Evolutionary conservation across 345 rosid genomes (phyloP).

Genomic region (Pistacia atlantica): DNA sequence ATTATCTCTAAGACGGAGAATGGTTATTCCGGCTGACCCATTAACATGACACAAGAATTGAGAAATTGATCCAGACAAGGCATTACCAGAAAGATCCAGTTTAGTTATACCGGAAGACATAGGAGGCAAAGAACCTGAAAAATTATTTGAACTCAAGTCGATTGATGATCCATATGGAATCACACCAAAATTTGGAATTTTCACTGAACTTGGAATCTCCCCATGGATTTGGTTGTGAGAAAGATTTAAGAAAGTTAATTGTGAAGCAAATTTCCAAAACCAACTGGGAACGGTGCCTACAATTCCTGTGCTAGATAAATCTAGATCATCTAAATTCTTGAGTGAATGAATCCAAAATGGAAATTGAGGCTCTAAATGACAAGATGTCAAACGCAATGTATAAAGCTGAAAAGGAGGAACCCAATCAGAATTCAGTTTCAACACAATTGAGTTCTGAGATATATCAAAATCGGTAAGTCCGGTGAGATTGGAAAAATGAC

Average conservation of each 20-base stretch:
- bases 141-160: conserved; percentile 24
- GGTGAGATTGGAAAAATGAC: neutral
- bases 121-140: conserved; percentile 18
- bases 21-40: neutral
- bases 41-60: conserved; percentile 24
- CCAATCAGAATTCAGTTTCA: no score
- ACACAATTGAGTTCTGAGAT: conserved; percentile 5
- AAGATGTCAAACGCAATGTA: no score
- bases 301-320: no score
- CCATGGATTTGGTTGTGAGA: conserved; percentile 38
- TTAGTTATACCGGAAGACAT: conserved; percentile 11
- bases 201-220: no score
- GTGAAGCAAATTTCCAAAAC: neutral
- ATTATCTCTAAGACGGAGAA: conserved; percentile 44
- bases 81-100: conserved; percentile 42
- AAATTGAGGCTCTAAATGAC: no score
- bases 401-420: no score
- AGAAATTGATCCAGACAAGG: conserved; percentile 35
- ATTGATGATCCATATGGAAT: neutral
- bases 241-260: conserved; percentile 5
- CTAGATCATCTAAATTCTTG: no score
- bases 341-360: no score
- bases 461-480: neutral
- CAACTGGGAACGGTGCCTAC: neutral
- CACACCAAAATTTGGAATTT: conserved; percentile 14